A percentile compares a stretch with the other conserved stretches of the same genome.
Conservation (phyloP, 768 basidiomycete species). For the Terana coerulea region DNA sequence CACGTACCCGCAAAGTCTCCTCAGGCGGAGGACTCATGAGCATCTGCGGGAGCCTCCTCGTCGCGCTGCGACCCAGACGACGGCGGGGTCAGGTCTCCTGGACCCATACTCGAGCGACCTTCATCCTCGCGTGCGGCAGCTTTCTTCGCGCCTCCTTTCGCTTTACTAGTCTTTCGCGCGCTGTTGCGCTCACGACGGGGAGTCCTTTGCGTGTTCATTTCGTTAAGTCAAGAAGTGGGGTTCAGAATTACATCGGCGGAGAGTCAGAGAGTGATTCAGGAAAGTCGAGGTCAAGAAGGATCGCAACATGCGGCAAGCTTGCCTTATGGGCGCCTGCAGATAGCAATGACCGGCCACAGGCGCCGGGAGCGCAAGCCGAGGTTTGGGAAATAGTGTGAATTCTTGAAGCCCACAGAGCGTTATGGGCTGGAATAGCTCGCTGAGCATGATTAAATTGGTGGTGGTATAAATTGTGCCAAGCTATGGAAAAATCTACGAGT, state of each 20-base stretch:
- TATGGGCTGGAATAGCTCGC: too few species aligned
- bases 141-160: background rate
- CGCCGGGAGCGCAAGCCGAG: too few species aligned
- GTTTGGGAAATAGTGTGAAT: too few species aligned
- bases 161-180: background rate
- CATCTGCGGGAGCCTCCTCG: constrained; percentile 18
- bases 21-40: constrained; percentile 64
- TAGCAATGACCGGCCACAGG: too few species aligned
- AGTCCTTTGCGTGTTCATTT: background rate
- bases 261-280: background rate
- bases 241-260: background rate
- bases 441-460: too few species aligned
- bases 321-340: too few species aligned
- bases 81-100: background rate
- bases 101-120: constrained; percentile 1
- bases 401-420: too few species aligned
- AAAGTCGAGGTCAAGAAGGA: background rate
- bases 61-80: background rate
- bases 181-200: too few species aligned
- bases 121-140: background rate
- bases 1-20: constrained; percentile 38
- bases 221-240: constrained; percentile 1
- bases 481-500: background rate
- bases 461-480: too few species aligned
- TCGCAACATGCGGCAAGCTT: too few species aligned